A percentile compares a stretch with the other conserved stretches of the same genome.
Evolutionary conservation across 192 early-diverging fungal genomes (phyloP).

Genomic region (Pecoramyces ruminantium): DNA sequence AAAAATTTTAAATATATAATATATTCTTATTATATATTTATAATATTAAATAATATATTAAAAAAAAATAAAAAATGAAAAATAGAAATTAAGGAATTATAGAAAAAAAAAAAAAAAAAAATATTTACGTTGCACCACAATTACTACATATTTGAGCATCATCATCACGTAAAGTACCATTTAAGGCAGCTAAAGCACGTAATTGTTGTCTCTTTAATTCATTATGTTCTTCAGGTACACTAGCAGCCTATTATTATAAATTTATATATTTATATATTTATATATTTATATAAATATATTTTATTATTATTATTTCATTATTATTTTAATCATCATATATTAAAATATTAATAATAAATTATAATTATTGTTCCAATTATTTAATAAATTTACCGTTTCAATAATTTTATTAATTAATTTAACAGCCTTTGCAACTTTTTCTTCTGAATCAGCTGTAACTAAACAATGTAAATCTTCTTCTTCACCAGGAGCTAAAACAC

Average conservation of each 20-base stretch:
- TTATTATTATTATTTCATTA: too few relatives aligned
- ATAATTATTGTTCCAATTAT: too few relatives aligned
- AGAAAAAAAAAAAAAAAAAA: too few relatives aligned
- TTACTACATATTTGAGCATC: conserved; percentile 87
- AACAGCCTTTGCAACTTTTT: conserved; percentile 68
- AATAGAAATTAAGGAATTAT: too few relatives aligned
- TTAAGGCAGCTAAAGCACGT: conserved; percentile 82
- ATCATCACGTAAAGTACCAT: conserved; percentile 91
- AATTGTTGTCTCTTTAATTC: conserved; percentile 87
- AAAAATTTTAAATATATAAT: too few relatives aligned
- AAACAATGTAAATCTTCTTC: conserved; percentile 80
- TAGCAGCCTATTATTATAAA: conserved; percentile 61
- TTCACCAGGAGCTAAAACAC: conserved; percentile 23
- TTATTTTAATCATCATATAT: too few relatives aligned
- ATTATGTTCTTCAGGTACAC: conserved; percentile 82
- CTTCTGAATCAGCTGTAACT: conserved; percentile 74
- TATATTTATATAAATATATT: too few relatives aligned
- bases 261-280: too few relatives aligned
- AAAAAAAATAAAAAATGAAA: too few relatives aligned
- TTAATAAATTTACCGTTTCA: conserved; percentile 65
- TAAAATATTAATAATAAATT: too few relatives aligned
- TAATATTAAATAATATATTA: too few relatives aligned
- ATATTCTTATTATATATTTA: too few relatives aligned
- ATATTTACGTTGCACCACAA: conserved; percentile 49
- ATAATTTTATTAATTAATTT: conserved; percentile 84